Percentiles rank a stretch among this genome's conserved stretches.
These are phyloP conservation scores for Pelargonium nanum DNA, from an alignment of 345 rosid species.

Conservation along the genomic window DNA sequence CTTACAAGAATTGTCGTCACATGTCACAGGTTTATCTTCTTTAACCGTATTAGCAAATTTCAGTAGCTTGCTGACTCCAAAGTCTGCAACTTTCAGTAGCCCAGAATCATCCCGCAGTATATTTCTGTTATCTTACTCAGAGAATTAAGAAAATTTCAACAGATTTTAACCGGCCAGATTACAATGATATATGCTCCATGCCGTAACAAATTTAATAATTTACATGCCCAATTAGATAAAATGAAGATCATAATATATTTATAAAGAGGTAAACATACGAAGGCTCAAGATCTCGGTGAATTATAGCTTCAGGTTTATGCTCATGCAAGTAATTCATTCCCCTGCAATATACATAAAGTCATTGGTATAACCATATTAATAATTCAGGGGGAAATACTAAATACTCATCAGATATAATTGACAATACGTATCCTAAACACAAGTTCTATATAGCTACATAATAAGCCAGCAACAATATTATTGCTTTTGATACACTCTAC, in stretches of 20 bases:
- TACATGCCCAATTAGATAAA: too few relatives aligned
- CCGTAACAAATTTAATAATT: too few relatives aligned
- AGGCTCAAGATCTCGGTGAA: conserved; percentile 78
- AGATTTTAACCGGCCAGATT: too few relatives aligned
- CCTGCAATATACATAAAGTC: conserved; percentile 32
- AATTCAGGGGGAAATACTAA: too few relatives aligned
- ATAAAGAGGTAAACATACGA: conserved; percentile 44
- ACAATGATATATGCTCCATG: too few relatives aligned
- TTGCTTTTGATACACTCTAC: too few relatives aligned
- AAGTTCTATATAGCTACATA: too few relatives aligned
- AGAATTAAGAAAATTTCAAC: too few relatives aligned
- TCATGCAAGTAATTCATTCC: conserved; percentile 84
- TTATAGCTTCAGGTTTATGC: conserved; percentile 71
- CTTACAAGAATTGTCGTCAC: conserved; percentile 65
- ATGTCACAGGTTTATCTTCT: conserved; percentile 62
- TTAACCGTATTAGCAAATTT: conserved; percentile 36
- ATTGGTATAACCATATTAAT: background rate
- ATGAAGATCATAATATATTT: too few relatives aligned
- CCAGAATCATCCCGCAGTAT: conserved; percentile 89
- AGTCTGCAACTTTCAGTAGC: conserved; percentile 92
- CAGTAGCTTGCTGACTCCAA: conserved; percentile 87
- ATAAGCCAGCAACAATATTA: too few relatives aligned
- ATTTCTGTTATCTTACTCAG: conserved; percentile 48
- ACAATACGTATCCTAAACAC: too few relatives aligned
- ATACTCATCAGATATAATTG: too few relatives aligned